These are phyloP conservation scores for Hortaea werneckii DNA, from an alignment of 2,329 filamentous ascomycete species.

Conservation along the genomic window DNA sequence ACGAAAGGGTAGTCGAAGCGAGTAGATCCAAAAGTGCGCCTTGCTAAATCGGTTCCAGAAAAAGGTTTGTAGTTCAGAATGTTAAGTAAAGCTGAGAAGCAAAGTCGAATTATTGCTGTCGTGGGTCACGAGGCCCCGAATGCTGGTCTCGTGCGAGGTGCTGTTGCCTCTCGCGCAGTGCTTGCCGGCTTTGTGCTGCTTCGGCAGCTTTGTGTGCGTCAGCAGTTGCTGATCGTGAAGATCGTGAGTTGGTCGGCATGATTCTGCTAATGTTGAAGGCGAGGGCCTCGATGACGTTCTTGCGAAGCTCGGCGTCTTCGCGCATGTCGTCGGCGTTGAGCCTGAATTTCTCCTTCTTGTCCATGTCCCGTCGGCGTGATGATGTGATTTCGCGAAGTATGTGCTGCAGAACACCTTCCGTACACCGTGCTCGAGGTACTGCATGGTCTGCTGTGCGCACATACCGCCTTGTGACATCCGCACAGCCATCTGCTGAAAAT, in stretches of 20 bases:
- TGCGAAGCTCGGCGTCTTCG: slow-evolving; percentile 65
- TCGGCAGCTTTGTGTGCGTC: slow-evolving; percentile 39
- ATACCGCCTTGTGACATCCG: slow-evolving; percentile 58
- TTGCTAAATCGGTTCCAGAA: slow-evolving; percentile 2
- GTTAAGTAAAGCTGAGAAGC: background rate
- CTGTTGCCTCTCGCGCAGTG: slow-evolving; percentile 4
- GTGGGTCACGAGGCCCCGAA: slow-evolving; percentile 4
- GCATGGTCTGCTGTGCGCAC: slow-evolving; percentile 63
- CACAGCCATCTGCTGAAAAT: slow-evolving; percentile 78
- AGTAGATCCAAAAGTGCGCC: slow-evolving; percentile 1
- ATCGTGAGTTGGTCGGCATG: slow-evolving; percentile 33
- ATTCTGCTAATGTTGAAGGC: slow-evolving; percentile 62
- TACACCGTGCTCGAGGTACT: slow-evolving; percentile 64
- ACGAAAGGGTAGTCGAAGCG: background rate
- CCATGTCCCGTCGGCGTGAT: slow-evolving; percentile 71
- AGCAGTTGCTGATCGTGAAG: slow-evolving; percentile 27
- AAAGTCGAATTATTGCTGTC: background rate
- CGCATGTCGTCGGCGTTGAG: slow-evolving; percentile 70
- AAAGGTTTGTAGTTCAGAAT: background rate
- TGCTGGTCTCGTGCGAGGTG: slow-evolving; percentile 3
- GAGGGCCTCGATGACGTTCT: slow-evolving; percentile 63
- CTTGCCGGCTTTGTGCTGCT: slow-evolving; percentile 20
- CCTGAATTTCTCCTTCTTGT: slow-evolving; percentile 73
- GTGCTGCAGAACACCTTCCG: slow-evolving; percentile 83
- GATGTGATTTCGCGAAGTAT: slow-evolving; percentile 86